Conservation (phyloP, 1,284 basidiomycete species). For the Moniliophthora roreri region DNA sequence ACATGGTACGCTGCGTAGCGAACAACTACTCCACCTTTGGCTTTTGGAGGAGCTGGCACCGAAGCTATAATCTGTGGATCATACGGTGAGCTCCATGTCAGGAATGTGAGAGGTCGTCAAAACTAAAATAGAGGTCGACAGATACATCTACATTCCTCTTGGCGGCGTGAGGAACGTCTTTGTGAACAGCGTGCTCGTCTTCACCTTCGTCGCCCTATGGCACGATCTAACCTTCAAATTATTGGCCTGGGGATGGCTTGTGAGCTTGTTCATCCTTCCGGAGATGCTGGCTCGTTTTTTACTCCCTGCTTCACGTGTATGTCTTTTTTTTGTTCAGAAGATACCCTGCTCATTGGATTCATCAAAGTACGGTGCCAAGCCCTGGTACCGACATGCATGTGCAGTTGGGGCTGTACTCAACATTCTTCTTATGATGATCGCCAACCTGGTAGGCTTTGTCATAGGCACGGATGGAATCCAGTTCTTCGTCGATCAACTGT, state of each 20-base stretch:
- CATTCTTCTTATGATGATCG: slow-evolving; percentile 88
- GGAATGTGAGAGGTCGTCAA: background rate
- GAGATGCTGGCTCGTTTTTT: slow-evolving; percentile 70
- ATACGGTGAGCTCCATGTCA: slow-evolving; percentile 57
- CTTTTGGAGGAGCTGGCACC: slow-evolving; percentile 97
- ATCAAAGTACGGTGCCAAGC: slow-evolving; percentile 58
- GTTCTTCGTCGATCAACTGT: slow-evolving; percentile 69
- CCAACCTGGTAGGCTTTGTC: slow-evolving; percentile 96
- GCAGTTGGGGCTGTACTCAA: slow-evolving; percentile 87
- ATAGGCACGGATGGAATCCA: slow-evolving; percentile 83
- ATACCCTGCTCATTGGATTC: slow-evolving; percentile 6
- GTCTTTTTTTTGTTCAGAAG: slow-evolving; percentile 21
- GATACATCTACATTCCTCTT: slow-evolving; percentile 94
- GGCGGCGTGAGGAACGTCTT: slow-evolving; percentile 75
- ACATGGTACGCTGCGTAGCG: slow-evolving; percentile 98
- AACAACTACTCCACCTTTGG: slow-evolving; percentile 95
- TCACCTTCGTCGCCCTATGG: slow-evolving; percentile 99
- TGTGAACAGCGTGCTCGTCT: slow-evolving; percentile 78
- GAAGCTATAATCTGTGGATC: slow-evolving; percentile 96
- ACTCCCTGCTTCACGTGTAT: slow-evolving; percentile 66
- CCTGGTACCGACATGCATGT: slow-evolving; percentile 88
- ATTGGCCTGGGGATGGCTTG: slow-evolving; percentile 96
- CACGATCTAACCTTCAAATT: slow-evolving; percentile 91
- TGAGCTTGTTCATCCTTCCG: slow-evolving; percentile 89
- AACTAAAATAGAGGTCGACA: slow-evolving; percentile 25